Conservation (phyloP, 1,284 basidiomycete species). For the Sanguinoderma infundibulare region DNA sequence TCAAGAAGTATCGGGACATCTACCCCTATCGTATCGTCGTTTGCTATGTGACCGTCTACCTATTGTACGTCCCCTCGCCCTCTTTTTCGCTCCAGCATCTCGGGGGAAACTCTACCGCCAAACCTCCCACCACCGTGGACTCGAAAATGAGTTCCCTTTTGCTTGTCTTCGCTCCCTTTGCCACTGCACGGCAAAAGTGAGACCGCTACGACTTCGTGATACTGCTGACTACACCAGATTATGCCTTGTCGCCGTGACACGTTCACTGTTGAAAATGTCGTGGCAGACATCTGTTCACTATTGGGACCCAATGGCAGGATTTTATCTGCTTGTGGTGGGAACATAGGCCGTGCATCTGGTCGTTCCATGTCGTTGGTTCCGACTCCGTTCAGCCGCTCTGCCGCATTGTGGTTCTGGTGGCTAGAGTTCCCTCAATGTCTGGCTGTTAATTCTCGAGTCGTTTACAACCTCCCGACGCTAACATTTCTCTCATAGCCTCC, state of each 20-base stretch:
- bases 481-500: constrained; percentile 59
- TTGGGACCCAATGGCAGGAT: neutral
- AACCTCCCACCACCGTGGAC: neutral
- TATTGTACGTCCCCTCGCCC: constrained; percentile 70
- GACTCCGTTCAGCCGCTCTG: neutral
- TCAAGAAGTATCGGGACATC: constrained; percentile 89
- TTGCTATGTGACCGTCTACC: constrained; percentile 86
- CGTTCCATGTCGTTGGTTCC: neutral
- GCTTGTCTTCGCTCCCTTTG: neutral
- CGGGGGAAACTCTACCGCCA: neutral
- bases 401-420: neutral
- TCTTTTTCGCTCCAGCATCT: neutral
- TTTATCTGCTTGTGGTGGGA: neutral
- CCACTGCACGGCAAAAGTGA: neutral
- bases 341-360: neutral
- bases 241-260: neutral
- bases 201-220: neutral
- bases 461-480: constrained; percentile 10
- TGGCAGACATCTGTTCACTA: neutral
- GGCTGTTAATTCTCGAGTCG: neutral
- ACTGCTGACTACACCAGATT: neutral
- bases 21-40: constrained; percentile 83
- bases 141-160: neutral
- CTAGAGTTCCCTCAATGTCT: neutral
- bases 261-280: neutral